Evolutionary conservation across 352 stramenopile genomes (phyloP), one percentile per base, ranked within the genome.

Genomic region (Pythium monospermum): DNA sequence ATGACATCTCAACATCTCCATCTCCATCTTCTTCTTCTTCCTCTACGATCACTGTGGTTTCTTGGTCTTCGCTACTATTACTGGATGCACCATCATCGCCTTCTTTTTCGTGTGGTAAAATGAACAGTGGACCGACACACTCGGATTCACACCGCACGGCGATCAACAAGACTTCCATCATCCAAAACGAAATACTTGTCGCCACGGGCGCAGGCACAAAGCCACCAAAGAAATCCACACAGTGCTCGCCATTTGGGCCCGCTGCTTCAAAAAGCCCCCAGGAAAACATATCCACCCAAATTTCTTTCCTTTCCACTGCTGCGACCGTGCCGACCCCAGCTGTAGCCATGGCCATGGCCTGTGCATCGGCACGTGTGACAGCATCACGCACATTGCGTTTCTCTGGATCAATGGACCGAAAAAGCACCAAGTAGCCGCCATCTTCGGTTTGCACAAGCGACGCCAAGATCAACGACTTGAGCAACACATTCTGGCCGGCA

Each of bases 151-250:
- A 66, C 21, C 52, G 58, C 26, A 61, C 26, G 7, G 27, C 46
- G 28, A 60, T 57, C 16, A 66, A 32, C 27, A 66, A 35, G 32
- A 66, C 26, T 23, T 66, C 58, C 25, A 66, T 25, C 58, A 66
- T 66, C 58, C 58, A 66, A 39, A 53, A 42, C 22, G 53, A 46
- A 21, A 46, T 49, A 11, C 49, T 43, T 0, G 49, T 5, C 0
- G 61, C 51, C 0, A 47, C 26, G 19, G 39, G 61, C 21, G 45
- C 47, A n/a, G 54, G 45, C 3, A 66, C 51, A 32, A 58, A 39
- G 10, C 52, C 52, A 16, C 47, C 58, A 40, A 61, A 66, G 13
- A 51, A 25, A 11, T 61, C 15, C 4, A 41, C 12, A 30, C 51
- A 58, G 51, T 58, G 40, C 38, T 61, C 19, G 25, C 33, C 18